phyloP scores from a whole-genome alignment of 352 stramenopile genomes.

The Blastocystis sp. region DNA sequence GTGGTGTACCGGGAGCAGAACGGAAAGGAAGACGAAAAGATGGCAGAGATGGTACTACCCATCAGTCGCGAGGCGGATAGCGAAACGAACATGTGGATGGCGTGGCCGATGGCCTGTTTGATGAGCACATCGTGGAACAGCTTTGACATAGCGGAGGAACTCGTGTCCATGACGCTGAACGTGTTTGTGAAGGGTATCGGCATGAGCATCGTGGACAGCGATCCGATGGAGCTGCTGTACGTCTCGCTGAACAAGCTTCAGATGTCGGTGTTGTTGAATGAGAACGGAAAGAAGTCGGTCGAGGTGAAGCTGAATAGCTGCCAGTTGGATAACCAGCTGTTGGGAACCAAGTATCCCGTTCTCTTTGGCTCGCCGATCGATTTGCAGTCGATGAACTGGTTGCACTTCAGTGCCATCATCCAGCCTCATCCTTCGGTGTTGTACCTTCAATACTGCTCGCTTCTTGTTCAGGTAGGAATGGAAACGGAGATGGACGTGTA shows the following conservation, averaged over 20 bases:
- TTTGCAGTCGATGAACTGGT: neutral
- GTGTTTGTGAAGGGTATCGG: neutral
- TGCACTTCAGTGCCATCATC: neutral
- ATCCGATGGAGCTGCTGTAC: slow-evolving; percentile 2
- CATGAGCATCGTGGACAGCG: slow-evolving; percentile 19
- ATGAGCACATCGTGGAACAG: neutral
- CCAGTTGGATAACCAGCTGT: slow-evolving; percentile 50
- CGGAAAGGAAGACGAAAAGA: neutral
- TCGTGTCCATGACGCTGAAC: neutral
- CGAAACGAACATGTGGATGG: neutral
- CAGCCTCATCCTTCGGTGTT: slow-evolving; percentile 39
- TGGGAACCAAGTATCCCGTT: slow-evolving; percentile 10
- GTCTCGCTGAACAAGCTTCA: neutral
- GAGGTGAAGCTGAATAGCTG: slow-evolving; percentile 29
- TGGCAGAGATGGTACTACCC: neutral
- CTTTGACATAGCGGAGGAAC: slow-evolving; percentile 11
- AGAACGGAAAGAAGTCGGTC: slow-evolving; percentile 39
- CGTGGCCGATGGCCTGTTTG: neutral
- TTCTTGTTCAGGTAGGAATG: neutral
- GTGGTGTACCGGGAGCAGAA: neutral
- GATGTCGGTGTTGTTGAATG: neutral
- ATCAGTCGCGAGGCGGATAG: slow-evolving; percentile 15
- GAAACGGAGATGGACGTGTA: neutral
- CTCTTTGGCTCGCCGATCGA: slow-evolving; percentile 45
- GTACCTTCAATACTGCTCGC: slow-evolving; percentile 34